Percentiles rank a stretch among this genome's conserved stretches.
phyloP scores from a whole-genome alignment of 352 stramenopile genomes.

The Elongisporangium anandrum region DNA sequence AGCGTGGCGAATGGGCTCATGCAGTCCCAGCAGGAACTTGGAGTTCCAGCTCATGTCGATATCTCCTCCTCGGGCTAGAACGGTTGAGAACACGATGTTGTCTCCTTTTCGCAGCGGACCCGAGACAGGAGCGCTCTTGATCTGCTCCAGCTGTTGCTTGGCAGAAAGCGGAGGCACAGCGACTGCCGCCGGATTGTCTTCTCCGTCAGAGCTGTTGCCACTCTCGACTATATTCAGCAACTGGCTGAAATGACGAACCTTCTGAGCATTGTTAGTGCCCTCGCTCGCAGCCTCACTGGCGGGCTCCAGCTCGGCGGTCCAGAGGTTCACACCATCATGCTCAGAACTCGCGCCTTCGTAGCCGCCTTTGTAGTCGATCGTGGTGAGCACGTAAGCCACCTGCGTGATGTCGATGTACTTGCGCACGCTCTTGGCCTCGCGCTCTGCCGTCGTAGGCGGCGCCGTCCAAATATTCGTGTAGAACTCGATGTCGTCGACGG shows the following conservation, averaged over 20 bases:
- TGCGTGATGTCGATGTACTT: constrained; percentile 78
- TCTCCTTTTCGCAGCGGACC: constrained; percentile 28
- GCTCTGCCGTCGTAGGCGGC: constrained; percentile 11
- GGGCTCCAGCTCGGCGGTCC: not conserved
- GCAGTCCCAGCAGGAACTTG: constrained; percentile 66
- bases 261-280: not conserved
- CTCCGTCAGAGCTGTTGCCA: constrained; percentile 11
- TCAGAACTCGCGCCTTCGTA: constrained; percentile 27
- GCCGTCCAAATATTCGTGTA: constrained; percentile 79
- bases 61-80: constrained; percentile 41
- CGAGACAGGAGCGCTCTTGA: constrained; percentile 42
- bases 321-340: not conserved
- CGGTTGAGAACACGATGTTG: constrained; percentile 63
- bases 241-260: not conserved
- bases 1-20: constrained; percentile 77
- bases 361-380: constrained; percentile 65
- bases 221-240: not conserved
- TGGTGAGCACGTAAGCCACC: constrained; percentile 68
- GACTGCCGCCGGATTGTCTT: constrained; percentile 12
- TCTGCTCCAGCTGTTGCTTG: constrained; percentile 1
- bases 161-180: constrained; percentile 3
- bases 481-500: constrained; percentile 63
- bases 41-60: constrained; percentile 70
- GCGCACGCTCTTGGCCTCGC: constrained; percentile 16
- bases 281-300: not conserved